phyloP scores from a whole-genome alignment of 495 filamentous ascomycete species.

The Aspergillus nidulans region DNA sequence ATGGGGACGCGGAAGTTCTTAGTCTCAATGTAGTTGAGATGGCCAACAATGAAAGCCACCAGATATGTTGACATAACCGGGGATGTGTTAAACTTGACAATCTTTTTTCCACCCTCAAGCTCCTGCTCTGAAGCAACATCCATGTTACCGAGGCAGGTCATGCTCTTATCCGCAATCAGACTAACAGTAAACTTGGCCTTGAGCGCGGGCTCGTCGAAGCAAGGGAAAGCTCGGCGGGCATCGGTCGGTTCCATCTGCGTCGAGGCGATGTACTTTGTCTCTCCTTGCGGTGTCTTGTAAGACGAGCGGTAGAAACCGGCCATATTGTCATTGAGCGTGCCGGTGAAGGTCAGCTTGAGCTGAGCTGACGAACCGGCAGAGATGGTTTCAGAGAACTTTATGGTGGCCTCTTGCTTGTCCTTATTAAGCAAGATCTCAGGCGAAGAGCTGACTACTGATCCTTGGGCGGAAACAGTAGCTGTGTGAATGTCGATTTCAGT shows the following conservation, averaged over 20 bases:
- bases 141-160: slow-evolving; percentile 68
- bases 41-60: slow-evolving; percentile 63
- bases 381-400: slow-evolving; percentile 56
- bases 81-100: slow-evolving; percentile 62
- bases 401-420: slow-evolving; percentile 55
- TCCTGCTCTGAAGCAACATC: slow-evolving; percentile 56
- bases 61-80: slow-evolving; percentile 69
- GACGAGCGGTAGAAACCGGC: slow-evolving; percentile 66
- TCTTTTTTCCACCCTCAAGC: slow-evolving; percentile 53
- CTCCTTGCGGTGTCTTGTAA: slow-evolving; percentile 52
- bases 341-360: slow-evolving; percentile 58
- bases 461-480: slow-evolving; percentile 54
- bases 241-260: slow-evolving; percentile 68
- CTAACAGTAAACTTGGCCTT: slow-evolving; percentile 66
- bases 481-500: slow-evolving; percentile 80
- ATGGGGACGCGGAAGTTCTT: slow-evolving; percentile 62
- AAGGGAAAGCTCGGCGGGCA: slow-evolving; percentile 62
- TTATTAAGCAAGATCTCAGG: slow-evolving; percentile 53
- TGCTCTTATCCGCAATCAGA: slow-evolving; percentile 56
- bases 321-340: slow-evolving; percentile 63
- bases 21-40: slow-evolving; percentile 61
- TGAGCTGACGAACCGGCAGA: slow-evolving; percentile 55
- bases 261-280: slow-evolving; percentile 56
- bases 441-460: slow-evolving; percentile 46
- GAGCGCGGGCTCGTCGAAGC: slow-evolving; percentile 67